Evolutionary conservation across 495 filamentous ascomycete species (phyloP).

Genomic region (Cercophora samala): DNA sequence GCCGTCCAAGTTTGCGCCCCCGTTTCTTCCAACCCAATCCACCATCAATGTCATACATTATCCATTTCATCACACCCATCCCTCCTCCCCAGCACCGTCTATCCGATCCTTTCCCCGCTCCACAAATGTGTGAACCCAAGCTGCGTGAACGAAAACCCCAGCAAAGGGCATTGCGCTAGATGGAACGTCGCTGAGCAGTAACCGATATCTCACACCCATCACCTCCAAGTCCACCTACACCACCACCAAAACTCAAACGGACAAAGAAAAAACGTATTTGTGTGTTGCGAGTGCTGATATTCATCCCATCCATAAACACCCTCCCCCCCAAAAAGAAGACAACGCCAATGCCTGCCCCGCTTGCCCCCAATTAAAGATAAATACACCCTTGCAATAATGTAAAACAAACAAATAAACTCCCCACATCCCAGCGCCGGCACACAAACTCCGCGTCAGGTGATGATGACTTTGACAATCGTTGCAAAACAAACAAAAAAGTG

Average conservation of each 20-base stretch:
- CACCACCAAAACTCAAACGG: neutral
- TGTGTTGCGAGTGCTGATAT: neutral
- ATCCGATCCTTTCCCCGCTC: neutral
- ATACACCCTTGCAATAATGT: neutral
- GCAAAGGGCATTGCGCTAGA: neutral
- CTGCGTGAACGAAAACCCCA: neutral
- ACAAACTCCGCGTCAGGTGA: neutral
- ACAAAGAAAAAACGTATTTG: neutral
- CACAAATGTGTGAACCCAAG: neutral
- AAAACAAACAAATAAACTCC: neutral
- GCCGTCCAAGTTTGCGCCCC: neutral
- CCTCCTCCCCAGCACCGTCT: neutral
- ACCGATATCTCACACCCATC: too few species aligned
- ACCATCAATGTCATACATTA: neutral
- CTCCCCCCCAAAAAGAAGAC: neutral
- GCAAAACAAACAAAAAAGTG: neutral
- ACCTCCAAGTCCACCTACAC: too few species aligned
- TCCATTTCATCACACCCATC: neutral
- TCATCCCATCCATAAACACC: neutral
- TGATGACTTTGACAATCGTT: neutral
- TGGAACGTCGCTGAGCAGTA: too few species aligned
- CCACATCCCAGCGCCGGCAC: neutral
- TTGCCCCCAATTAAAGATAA: neutral
- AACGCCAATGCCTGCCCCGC: neutral
- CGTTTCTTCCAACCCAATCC: neutral